Evolutionary conservation across 352 stramenopile genomes (phyloP), one percentile per base, ranked within the genome.

Genomic region (Globisporangium lucens): DNA sequence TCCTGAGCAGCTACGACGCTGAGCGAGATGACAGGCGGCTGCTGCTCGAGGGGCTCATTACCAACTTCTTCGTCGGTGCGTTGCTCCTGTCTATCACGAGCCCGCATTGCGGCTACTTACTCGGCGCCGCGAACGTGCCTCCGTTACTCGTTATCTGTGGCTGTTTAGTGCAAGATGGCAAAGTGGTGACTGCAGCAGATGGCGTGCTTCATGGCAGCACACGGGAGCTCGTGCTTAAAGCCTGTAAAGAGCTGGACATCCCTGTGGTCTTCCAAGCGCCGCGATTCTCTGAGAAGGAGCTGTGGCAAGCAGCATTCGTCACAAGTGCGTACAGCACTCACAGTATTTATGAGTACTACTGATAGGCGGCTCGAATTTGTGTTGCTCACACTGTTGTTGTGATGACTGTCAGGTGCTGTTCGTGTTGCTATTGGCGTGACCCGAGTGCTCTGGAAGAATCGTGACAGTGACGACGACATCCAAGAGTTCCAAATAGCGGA

Each of bases 1-100:
- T 93, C 5, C 70, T 95, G 56, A 83, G 80, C 53, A 58, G 61
- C 24, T 15, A 30, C 7, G 56, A 60, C 8, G 49, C 51, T 4
- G 69, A 49, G 7, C 46, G 29, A 12, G 67, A 62, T 13, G 77
- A 87, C 35, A 63, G 43, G 17, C 52, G 43, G 17, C 52, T 77
- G 52, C 70, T 95, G 36, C 72, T 93, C 38, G 87, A 95, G 79
- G 87, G 87, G 13, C 69, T 93, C 24, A 83, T 90, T 57, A 89
- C 82, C 60, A 95, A 95, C 64, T 88, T 95, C 36, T 95, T 90
- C 56, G 79, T 91, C 56, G 71, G 85, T 93, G 67, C 27, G 77
- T 63, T 22, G 15, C 51, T 61, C 47, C 9, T 22, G 13, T 56
- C 22, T 27, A 46, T 27, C 4, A 0, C 46, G 22, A 59, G 20